Evolutionary conservation across 192 early-diverging fungal genomes (phyloP), one percentile per base, ranked within the genome.

Genomic region (Funneliformis geosporum): DNA sequence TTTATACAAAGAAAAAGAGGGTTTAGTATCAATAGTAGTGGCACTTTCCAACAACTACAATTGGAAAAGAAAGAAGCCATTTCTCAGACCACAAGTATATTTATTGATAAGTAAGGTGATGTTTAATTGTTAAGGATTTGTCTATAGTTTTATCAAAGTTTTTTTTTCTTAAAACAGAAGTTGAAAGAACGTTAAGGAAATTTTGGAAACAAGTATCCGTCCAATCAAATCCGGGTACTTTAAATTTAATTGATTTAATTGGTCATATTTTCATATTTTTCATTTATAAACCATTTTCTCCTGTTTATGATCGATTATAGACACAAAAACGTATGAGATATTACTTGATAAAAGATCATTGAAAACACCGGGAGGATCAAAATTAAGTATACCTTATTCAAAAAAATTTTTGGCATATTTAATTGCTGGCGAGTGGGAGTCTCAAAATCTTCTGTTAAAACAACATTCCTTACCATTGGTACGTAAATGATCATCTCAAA

Each of bases 341-440:
- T 84, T 84, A 27, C 87, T 99, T 18, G 97, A 99, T 83, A 86
- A 88, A n/a, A 89, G 95, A 9, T 79, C 86, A 21, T 86, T 99
- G 65, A 94, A 94, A 84, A 96, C 95, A 0, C 97, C 97, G 8
- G 89, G 87, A 47, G 94, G 94, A 55, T 85, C 88, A 60, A 88
- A 84, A 40, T 75, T 99, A 55, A 82, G 79, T 8, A 85, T 99
- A 33, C 84, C 90, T 9, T 67, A 60, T 21, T 74, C 87, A 0
- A 90, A 93, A 73, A 83, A 79, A 40, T 74, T 85, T n/a, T 79
- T 99, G 43, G 97, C 95, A n/a, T 78, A 90, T 50, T 86, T 98
- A 77, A 87, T 95, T 44, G 95, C 95, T 9, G 95, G 88, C 11
- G 97, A 99, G 83, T 99, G 97, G 97, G 95, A 99, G 83, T 86